Conservation (phyloP, 1,284 basidiomycete genomes). For the Moesziomyces antarcticus region DNA sequence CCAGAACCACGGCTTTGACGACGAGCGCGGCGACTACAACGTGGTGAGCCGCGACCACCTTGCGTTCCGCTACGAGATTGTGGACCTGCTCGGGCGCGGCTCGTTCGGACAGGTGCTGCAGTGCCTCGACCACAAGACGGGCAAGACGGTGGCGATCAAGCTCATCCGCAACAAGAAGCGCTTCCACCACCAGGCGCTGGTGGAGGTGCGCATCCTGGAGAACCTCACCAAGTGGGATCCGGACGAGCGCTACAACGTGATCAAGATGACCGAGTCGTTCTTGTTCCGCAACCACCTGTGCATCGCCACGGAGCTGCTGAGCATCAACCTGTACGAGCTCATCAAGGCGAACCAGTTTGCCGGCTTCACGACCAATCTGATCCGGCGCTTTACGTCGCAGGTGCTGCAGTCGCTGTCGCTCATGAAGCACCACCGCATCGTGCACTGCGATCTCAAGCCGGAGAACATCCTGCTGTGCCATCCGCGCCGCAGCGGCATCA, state of each 20-base stretch:
- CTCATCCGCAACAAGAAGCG: slow-evolving; percentile 99
- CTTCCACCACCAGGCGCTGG: slow-evolving; percentile 97
- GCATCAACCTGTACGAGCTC: slow-evolving; percentile 98
- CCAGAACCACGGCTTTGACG: slow-evolving; percentile 96
- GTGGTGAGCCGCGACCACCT: slow-evolving; percentile 92
- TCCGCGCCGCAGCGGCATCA: slow-evolving; percentile 94
- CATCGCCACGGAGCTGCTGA: slow-evolving; percentile 96
- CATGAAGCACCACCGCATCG: slow-evolving; percentile 95
- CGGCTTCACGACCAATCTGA: slow-evolving; percentile 92
- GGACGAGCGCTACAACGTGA: slow-evolving; percentile 95
- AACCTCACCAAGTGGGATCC: slow-evolving; percentile 97
- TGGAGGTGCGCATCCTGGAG: slow-evolving; percentile 98
- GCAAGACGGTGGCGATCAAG: slow-evolving; percentile 95
- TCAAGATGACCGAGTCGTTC: slow-evolving; percentile 99
- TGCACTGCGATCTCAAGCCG: slow-evolving; percentile 99
- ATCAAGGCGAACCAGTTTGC: slow-evolving; percentile 99
- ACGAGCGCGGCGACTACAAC: slow-evolving; percentile 96
- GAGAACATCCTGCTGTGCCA: slow-evolving; percentile 97
- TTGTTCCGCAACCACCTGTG: slow-evolving; percentile 97
- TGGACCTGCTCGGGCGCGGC: slow-evolving; percentile 92
- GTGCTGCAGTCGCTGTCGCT: slow-evolving; percentile 90
- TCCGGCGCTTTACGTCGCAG: slow-evolving; percentile 94
- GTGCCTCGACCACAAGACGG: slow-evolving; percentile 96
- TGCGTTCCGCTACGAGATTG: slow-evolving; percentile 93
- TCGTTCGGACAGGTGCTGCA: slow-evolving; percentile 98